Evolutionary conservation across 2,329 filamentous ascomycete species (phyloP).

Genomic region (Pseudogymnoascus sp.): DNA sequence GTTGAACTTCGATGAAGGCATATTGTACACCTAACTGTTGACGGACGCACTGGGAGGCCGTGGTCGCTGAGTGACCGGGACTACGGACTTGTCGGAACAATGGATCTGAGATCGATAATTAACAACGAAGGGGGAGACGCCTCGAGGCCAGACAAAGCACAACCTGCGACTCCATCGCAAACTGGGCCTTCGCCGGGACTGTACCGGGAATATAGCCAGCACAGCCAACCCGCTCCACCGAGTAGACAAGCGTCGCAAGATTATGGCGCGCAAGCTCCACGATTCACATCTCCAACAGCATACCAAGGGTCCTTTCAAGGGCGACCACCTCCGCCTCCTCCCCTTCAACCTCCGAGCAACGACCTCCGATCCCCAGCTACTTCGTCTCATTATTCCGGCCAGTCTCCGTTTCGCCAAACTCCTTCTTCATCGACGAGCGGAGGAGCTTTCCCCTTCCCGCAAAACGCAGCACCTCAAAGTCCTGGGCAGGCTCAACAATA

Average conservation of each 20-base stretch:
- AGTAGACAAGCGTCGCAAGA: constrained; percentile 28
- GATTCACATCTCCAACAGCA: constrained; percentile 27
- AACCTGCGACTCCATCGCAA: constrained; percentile 28
- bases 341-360: constrained; percentile 34
- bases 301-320: constrained; percentile 26
- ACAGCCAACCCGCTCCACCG: constrained; percentile 23
- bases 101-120: constrained; percentile 48
- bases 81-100: constrained; percentile 22
- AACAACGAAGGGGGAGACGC: constrained; percentile 33
- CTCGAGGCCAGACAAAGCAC: constrained; percentile 21
- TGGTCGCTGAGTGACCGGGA: constrained; percentile 4
- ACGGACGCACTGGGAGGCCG: background rate
- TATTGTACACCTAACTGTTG: background rate
- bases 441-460: constrained; percentile 28
- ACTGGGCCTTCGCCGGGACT: constrained; percentile 21
- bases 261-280: constrained; percentile 23
- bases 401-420: constrained; percentile 29
- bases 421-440: constrained; percentile 24
- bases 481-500: constrained; percentile 28
- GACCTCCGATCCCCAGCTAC: constrained; percentile 38
- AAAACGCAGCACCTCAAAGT: constrained; percentile 26
- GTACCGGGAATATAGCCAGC: constrained; percentile 28
- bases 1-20: constrained; percentile 4
- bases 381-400: constrained; percentile 25
- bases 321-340: constrained; percentile 32